A percentile compares a stretch with the other conserved stretches of the same genome.
Conservation (phyloP, 371 early-diverging fungal genomes). For the Saksenaea oblongispora region DNA sequence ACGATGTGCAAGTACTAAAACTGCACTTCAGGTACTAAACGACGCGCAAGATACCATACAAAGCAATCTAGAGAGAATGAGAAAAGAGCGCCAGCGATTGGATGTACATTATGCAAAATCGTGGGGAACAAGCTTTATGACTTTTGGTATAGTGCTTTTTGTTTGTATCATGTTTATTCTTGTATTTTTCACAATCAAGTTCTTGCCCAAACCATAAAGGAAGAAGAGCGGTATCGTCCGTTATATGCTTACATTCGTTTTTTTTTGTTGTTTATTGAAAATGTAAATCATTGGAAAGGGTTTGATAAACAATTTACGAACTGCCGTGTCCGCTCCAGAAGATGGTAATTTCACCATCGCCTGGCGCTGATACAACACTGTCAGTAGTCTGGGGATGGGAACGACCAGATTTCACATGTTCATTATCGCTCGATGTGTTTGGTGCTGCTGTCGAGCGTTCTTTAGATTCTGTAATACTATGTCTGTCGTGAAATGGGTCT, state of each 20-base stretch:
- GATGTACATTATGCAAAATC: slow-evolving; percentile 58
- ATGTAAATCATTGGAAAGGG: too few species aligned
- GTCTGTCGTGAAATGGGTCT: slow-evolving; percentile 44
- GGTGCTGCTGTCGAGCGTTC: background rate
- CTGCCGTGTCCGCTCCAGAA: slow-evolving; percentile 41
- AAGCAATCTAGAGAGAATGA: slow-evolving; percentile 50
- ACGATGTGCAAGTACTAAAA: background rate
- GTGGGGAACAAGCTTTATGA: slow-evolving; percentile 73
- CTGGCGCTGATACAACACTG: slow-evolving; percentile 38
- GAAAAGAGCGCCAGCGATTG: slow-evolving; percentile 56
- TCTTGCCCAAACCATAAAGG: slow-evolving; percentile 60
- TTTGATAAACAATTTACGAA: background rate
- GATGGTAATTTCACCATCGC: slow-evolving; percentile 55
- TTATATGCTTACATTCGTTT: background rate
- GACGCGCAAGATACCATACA: slow-evolving; percentile 57
- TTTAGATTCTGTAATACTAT: slow-evolving; percentile 11
- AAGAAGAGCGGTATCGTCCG: background rate
- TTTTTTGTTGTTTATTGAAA: background rate
- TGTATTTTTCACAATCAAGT: slow-evolving; percentile 68
- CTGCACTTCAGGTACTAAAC: slow-evolving; percentile 30
- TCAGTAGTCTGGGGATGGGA: slow-evolving; percentile 25
- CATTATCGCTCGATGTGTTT: background rate
- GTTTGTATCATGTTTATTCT: slow-evolving; percentile 69
- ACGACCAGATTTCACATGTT: background rate
- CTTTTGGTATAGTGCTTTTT: slow-evolving; percentile 59